Evolutionary conservation across 768 basidiomycete species (phyloP).

Genomic region (Coprinellus aureogranulatus): DNA sequence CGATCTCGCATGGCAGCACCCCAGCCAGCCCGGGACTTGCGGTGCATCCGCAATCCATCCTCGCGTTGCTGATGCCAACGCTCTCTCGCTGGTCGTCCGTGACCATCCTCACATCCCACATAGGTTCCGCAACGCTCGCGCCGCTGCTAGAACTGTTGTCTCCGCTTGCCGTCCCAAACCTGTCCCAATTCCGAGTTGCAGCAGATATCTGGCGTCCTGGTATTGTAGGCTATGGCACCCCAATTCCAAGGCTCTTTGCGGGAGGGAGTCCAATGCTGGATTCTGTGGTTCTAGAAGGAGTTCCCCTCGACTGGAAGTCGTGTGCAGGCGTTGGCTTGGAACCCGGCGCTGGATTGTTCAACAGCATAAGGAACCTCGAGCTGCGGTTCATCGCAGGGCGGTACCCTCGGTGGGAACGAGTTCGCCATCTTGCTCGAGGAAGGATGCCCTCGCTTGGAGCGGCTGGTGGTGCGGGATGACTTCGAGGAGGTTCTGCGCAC

Average conservation of each 20-base stretch:
- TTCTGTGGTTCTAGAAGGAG: constrained; percentile 19
- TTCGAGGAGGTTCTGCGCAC: constrained; percentile 19
- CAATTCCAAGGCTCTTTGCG: constrained; percentile 22
- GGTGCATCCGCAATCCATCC: not conserved
- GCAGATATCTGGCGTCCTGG: constrained; percentile 30
- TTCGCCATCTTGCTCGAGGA: constrained; percentile 18
- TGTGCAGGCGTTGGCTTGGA: not conserved
- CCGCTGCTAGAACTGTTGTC: constrained; percentile 19
- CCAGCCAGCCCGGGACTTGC: constrained; percentile 6
- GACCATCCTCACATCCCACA: constrained; percentile 25
- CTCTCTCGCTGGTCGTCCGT: constrained; percentile 22
- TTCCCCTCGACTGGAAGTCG: constrained; percentile 25
- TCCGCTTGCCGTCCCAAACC: constrained; percentile 12
- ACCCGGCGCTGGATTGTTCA: constrained; percentile 13
- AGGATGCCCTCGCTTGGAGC: constrained; percentile 22
- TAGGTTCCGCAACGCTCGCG: constrained; percentile 19
- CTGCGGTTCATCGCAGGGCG: constrained; percentile 22
- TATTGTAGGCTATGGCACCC: constrained; percentile 19
- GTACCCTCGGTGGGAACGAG: constrained; percentile 20
- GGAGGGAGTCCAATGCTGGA: constrained; percentile 19
- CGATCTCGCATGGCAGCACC: constrained; percentile 8
- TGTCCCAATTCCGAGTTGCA: constrained; percentile 18
- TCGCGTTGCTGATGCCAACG: not conserved
- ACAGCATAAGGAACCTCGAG: constrained; percentile 18
- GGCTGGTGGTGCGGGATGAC: constrained; percentile 25